A percentile compares a stretch with the other conserved stretches of the same genome.
These are phyloP conservation scores for Sporodiniella umbellata DNA, from an alignment of 371 early-diverging fungal genomes.

Conservation along the genomic window DNA sequence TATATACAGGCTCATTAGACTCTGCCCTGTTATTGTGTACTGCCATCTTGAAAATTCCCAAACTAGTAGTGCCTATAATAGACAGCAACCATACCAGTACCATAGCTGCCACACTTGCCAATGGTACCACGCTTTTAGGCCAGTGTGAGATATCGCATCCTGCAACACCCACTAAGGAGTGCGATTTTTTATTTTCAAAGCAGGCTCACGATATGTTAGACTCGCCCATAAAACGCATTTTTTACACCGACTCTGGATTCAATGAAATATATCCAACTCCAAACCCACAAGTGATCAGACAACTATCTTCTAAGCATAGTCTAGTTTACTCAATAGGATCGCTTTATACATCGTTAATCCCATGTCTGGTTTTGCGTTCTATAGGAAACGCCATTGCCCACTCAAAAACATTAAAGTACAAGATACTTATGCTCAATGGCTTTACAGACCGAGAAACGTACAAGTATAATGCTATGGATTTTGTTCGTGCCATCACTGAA, in stretches of 20 bases:
- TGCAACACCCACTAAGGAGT: neutral
- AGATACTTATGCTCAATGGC: slow-evolving; percentile 69
- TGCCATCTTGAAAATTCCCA: slow-evolving; percentile 57
- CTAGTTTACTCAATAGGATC: slow-evolving; percentile 72
- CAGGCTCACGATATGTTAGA: neutral
- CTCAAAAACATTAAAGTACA: slow-evolving; percentile 51
- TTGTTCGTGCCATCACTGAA: slow-evolving; percentile 61
- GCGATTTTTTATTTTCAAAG: neutral
- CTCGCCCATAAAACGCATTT: slow-evolving; percentile 59
- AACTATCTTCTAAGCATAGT: slow-evolving; percentile 50
- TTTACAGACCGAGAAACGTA: slow-evolving; percentile 70
- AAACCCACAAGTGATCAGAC: slow-evolving; percentile 58
- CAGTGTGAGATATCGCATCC: slow-evolving; percentile 77
- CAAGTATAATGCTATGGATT: slow-evolving; percentile 69
- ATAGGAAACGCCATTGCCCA: slow-evolving; percentile 64
- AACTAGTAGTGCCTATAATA: slow-evolving; percentile 66
- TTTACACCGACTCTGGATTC: slow-evolving; percentile 66
- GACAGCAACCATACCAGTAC: slow-evolving; percentile 60
- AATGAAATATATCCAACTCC: slow-evolving; percentile 70
- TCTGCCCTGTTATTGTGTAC: slow-evolving; percentile 69
- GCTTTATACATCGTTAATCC: slow-evolving; percentile 70
- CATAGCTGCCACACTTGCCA: slow-evolving; percentile 60
- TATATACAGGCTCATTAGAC: slow-evolving; percentile 68
- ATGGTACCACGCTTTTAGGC: slow-evolving; percentile 56
- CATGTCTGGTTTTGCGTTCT: slow-evolving; percentile 64